These are phyloP conservation scores for Jatropha multifida DNA, from an alignment of 441 rosid genomes.

Conservation along the genomic window DNA sequence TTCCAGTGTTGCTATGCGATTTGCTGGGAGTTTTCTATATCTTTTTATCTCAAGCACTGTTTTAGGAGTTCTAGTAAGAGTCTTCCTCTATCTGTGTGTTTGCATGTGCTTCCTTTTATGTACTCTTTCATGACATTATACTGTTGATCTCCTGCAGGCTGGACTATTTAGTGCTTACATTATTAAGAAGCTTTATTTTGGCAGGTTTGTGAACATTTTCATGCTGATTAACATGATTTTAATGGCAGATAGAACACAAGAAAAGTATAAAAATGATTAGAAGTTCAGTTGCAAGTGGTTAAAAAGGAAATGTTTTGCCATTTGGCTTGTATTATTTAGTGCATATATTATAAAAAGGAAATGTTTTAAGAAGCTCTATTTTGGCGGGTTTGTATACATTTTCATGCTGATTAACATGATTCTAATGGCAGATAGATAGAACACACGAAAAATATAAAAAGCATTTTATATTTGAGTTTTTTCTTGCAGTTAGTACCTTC, in stretches of 20 bases:
- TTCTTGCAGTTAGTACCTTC: not conserved
- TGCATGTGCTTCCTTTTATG: constrained; percentile 8
- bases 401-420: not conserved
- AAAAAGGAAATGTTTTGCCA: not conserved
- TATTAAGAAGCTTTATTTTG: constrained; percentile 80
- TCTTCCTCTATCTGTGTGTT: constrained; percentile 4
- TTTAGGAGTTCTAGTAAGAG: constrained; percentile 64
- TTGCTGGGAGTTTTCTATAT: constrained; percentile 69
- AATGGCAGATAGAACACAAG: not conserved
- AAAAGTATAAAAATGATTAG: not conserved
- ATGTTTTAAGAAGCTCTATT: constrained; percentile 62
- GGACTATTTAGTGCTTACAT: constrained; percentile 83
- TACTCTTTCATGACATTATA: not conserved
- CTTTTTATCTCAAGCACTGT: constrained; percentile 75
- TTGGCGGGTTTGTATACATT: constrained; percentile 59
- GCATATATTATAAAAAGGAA: not conserved
- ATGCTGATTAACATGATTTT: not conserved
- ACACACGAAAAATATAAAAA: not conserved
- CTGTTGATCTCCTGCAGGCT: constrained; percentile 46
- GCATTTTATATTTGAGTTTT: not conserved
- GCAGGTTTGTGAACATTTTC: constrained; percentile 48
- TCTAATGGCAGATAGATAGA: not conserved
- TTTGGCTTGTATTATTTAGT: not conserved
- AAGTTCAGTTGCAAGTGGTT: not conserved
- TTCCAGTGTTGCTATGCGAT: constrained; percentile 49